phyloP scores from a whole-genome alignment of 768 basidiomycete species.

The Trametes elegans region DNA sequence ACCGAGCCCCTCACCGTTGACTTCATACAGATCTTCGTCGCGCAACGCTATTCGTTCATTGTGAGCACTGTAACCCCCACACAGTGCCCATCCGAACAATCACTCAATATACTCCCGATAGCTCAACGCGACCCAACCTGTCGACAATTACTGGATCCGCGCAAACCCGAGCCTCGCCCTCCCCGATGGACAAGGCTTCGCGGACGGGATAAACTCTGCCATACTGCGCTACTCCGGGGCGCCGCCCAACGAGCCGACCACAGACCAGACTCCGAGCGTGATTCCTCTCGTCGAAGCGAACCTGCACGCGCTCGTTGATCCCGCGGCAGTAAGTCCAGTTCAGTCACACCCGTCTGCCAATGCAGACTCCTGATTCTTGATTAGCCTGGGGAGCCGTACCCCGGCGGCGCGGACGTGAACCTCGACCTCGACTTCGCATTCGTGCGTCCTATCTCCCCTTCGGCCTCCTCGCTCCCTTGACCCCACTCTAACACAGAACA shows the following conservation, averaged over 20 bases:
- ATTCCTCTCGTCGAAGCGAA: conserved; percentile 18
- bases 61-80: conserved; percentile 2
- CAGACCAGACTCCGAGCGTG: conserved; percentile 1
- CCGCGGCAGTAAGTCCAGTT: conserved; percentile 8
- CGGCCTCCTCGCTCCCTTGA: too few relatives aligned
- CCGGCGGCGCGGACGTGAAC: conserved; percentile 18
- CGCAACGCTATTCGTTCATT: conserved; percentile 53
- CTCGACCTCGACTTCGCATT: conserved; percentile 20
- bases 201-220: conserved; percentile 40
- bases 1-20: conserved; percentile 40
- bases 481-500: conserved; percentile 27
- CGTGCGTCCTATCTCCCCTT: conserved; percentile 7
- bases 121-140: conserved; percentile 22
- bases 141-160: conserved; percentile 25
- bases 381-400: conserved; percentile 19
- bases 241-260: conserved; percentile 34
- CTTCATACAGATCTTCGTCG: conserved; percentile 43
- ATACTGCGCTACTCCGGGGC: conserved; percentile 44
- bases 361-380: background rate
- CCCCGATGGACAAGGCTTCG: too few relatives aligned
- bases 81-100: background rate
- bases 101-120: background rate
- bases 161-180: conserved; percentile 14
- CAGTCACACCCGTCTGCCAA: background rate
- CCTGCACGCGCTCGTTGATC: conserved; percentile 14